phyloP scores from a whole-genome alignment of 2,329 filamentous ascomycete species.

The Fonsecaea erecta region DNA sequence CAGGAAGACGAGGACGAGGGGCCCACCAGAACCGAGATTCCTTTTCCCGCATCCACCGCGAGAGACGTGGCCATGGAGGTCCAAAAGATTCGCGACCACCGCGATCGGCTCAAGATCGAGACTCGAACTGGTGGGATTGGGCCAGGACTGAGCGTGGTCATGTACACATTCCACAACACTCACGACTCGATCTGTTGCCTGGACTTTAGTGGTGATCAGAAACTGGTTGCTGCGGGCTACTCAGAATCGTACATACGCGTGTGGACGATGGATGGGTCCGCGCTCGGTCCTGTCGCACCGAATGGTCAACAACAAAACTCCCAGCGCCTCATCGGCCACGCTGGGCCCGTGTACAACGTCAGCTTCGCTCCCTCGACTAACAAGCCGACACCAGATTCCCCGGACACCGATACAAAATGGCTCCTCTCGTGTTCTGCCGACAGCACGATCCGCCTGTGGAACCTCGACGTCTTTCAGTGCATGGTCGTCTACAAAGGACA shows the following conservation, averaged over 20 bases:
- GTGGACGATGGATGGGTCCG: slow-evolving; percentile 86
- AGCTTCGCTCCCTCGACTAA: slow-evolving; percentile 78
- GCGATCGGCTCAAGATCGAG: slow-evolving; percentile 88
- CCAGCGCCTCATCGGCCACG: slow-evolving; percentile 81
- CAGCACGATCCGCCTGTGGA: slow-evolving; percentile 89
- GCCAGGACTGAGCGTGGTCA: slow-evolving; percentile 83
- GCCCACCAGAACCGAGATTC: slow-evolving; percentile 76
- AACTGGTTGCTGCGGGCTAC: slow-evolving; percentile 85
- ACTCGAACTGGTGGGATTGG: slow-evolving; percentile 81
- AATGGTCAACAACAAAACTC: slow-evolving; percentile 71
- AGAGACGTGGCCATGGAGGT: slow-evolving; percentile 93
- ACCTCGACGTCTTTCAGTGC: slow-evolving; percentile 86
- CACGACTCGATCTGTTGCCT: slow-evolving; percentile 90
- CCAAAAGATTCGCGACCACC: slow-evolving; percentile 88
- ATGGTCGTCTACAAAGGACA: slow-evolving; percentile 94
- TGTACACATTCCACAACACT: slow-evolving; percentile 99
- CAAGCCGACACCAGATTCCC: slow-evolving; percentile 52
- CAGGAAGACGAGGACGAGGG: slow-evolving; percentile 85
- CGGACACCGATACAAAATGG: slow-evolving; percentile 62
- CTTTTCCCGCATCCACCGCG: slow-evolving; percentile 83
- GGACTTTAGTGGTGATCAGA: slow-evolving; percentile 91
- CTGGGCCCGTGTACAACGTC: slow-evolving; percentile 84
- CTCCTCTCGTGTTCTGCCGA: slow-evolving; percentile 88
- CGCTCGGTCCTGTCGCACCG: slow-evolving; percentile 70
- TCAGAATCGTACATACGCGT: slow-evolving; percentile 94